Base-by-base conservation (phyloP, 2,329 filamentous ascomycete genomes). In the Phaeosphaeriaceae sp. region DNA sequence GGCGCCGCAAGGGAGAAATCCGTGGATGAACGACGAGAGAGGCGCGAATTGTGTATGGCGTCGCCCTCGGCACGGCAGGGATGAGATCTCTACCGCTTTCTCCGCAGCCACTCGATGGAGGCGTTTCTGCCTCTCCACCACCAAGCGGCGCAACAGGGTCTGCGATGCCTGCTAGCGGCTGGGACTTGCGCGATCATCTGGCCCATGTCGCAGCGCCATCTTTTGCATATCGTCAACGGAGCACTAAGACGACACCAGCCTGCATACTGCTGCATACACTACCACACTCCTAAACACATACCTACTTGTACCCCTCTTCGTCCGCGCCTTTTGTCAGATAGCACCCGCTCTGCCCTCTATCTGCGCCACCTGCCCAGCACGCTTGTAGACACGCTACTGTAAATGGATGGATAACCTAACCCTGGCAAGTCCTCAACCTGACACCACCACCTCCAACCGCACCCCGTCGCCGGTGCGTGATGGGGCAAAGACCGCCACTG, bases 401-500 rank as follows among this genome's bases (percentile, higher is more conserved):
- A 73, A 67, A 78, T 79, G 76, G 72, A 79, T 78, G 76, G 76
- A 77, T 74, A n/a, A n/a, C n/a, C n/a, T n/a, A n/a, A n/a, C n/a
- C n/a, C 70, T 71, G 70, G 67, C 67, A 67, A 67, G 61, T 56
- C 66, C 64, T 72, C 65, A 73, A 63, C 57, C 72, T 68, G 62
- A 54, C 57, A 61, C 65, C 62, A 61, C 63, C 63, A 62, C 63
- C 58, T n/a, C n/a, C n/a, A n/a, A n/a, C n/a, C 63, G 58, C 58
- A 59, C 70, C 53, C 62, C 67, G 56, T 67, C 68, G 56, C 63
- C 66, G 53, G 61, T 57, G 53, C 54, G 59, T 56, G 65, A 67
- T 62, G 65, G 59, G 53, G 51, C 57, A 58, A 36, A 36, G 46
- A 27, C 63, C 60, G 68, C 68, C 64, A 66, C 65, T 40, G 52